phyloP scores from a whole-genome alignment of 129 eudicot genomes.

The Kitagawia praeruptora region DNA sequence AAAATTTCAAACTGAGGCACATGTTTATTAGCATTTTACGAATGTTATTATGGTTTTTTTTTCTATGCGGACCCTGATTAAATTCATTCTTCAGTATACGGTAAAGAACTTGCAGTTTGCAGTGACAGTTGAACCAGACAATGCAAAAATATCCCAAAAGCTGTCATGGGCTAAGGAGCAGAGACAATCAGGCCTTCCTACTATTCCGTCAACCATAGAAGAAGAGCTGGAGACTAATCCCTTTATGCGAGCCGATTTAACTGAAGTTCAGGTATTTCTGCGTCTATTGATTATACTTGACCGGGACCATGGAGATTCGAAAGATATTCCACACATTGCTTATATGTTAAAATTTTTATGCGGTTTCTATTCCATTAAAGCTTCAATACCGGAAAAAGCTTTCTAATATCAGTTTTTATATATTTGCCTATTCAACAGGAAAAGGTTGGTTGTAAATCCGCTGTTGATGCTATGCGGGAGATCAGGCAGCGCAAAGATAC shows the following conservation, averaged over 20 bases:
- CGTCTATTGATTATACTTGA: not conserved
- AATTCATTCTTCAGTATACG: constrained; percentile 56
- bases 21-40: not conserved
- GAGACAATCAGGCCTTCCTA: constrained; percentile 67
- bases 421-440: constrained; percentile 36
- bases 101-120: constrained; percentile 98
- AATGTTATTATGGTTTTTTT: not conserved
- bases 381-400: not conserved
- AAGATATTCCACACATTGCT: not conserved
- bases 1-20: not conserved
- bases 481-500: constrained; percentile 76
- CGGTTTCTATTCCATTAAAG: not conserved
- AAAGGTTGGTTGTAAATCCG: constrained; percentile 61
- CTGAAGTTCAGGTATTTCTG: constrained; percentile 63
- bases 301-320: not conserved
- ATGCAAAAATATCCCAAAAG: constrained; percentile 58
- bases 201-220: constrained; percentile 79
- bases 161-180: constrained; percentile 83
- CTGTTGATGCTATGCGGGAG: constrained; percentile 69
- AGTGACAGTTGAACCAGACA: constrained; percentile 85
- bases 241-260: constrained; percentile 73
- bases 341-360: not conserved
- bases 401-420: not conserved
- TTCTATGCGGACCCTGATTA: not conserved
- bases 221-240: constrained; percentile 79